These are phyloP conservation scores for Pestalotiopsis sp. DNA, from an alignment of 2,329 filamentous ascomycete genomes.

Conservation along the genomic window DNA sequence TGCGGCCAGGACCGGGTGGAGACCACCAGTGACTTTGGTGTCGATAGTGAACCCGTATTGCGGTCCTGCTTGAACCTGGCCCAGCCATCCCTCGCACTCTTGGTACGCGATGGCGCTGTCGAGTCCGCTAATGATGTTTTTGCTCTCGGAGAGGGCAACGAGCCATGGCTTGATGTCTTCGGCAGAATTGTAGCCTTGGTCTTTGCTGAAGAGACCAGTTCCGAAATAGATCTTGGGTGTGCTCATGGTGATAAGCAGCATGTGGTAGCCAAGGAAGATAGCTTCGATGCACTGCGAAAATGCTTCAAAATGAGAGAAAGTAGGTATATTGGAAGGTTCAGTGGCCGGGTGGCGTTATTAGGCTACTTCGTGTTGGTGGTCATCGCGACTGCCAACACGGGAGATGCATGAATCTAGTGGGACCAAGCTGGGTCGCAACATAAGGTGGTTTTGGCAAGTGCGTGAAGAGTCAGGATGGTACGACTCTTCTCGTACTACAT, in stretches of 20 bases:
- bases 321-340: too few relatives aligned
- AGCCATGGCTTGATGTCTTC: not conserved
- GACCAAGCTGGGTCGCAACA: too few relatives aligned
- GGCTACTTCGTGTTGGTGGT: too few relatives aligned
- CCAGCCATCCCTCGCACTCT: not conserved
- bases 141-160: not conserved
- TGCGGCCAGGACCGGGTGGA: not conserved
- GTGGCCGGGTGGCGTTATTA: too few relatives aligned
- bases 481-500: too few relatives aligned
- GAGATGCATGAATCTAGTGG: too few relatives aligned
- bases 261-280: not conserved
- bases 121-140: not conserved
- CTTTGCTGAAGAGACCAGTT: not conserved
- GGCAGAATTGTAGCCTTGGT: not conserved
- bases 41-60: not conserved
- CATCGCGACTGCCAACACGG: too few relatives aligned
- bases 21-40: slow-evolving; percentile 4
- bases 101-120: not conserved
- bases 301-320: too few relatives aligned
- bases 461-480: too few relatives aligned
- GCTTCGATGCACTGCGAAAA: too few relatives aligned
- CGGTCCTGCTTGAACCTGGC: not conserved
- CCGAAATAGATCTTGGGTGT: slow-evolving; percentile 1
- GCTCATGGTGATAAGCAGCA: not conserved
- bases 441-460: too few relatives aligned